These are phyloP conservation scores for Monosporascus cannonballus DNA, from an alignment of 2,329 filamentous ascomycete species.

Conservation along the genomic window DNA sequence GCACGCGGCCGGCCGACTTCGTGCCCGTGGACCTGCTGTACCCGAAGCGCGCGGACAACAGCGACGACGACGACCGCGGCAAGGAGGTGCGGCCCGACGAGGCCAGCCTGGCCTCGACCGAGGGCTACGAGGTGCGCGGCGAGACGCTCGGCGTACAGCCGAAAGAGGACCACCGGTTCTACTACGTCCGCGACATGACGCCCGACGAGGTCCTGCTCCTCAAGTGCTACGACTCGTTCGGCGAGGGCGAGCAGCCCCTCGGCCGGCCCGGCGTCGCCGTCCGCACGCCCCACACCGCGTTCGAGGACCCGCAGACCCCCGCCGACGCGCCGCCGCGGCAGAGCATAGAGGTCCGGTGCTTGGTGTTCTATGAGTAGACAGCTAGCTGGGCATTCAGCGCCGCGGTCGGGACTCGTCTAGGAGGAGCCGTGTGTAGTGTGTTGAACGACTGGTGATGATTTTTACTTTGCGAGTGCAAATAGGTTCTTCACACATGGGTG, in stretches of 20 bases:
- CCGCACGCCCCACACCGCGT: slow-evolving; percentile 48
- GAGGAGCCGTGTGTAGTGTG: too few relatives aligned
- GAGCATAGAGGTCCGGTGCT: slow-evolving; percentile 59
- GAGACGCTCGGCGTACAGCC: slow-evolving; percentile 57
- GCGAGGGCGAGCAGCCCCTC: slow-evolving; percentile 26
- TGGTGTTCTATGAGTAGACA: slow-evolving; percentile 52
- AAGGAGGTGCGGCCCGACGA: slow-evolving; percentile 51
- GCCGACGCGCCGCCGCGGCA: slow-evolving; percentile 40
- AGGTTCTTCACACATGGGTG: too few relatives aligned
- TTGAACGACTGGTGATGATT: too few relatives aligned
- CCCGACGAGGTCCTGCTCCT: slow-evolving; percentile 41
- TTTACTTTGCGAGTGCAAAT: too few relatives aligned
- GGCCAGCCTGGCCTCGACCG: slow-evolving; percentile 37
- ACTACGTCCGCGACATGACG: slow-evolving; percentile 63
- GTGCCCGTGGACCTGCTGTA: slow-evolving; percentile 58
- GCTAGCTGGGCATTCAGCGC: not conserved
- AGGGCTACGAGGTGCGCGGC: slow-evolving; percentile 54
- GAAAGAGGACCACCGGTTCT: slow-evolving; percentile 54
- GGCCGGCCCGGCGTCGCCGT: slow-evolving; percentile 36
- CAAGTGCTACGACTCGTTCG: slow-evolving; percentile 49
- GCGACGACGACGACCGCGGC: slow-evolving; percentile 44
- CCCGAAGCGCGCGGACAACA: slow-evolving; percentile 29
- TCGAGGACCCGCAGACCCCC: slow-evolving; percentile 48
- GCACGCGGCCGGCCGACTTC: slow-evolving; percentile 51
- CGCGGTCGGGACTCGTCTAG: too few relatives aligned